Evolutionary conservation across 2,329 filamentous ascomycete genomes (phyloP).

Genomic region (Harringtonia aguacate): DNA sequence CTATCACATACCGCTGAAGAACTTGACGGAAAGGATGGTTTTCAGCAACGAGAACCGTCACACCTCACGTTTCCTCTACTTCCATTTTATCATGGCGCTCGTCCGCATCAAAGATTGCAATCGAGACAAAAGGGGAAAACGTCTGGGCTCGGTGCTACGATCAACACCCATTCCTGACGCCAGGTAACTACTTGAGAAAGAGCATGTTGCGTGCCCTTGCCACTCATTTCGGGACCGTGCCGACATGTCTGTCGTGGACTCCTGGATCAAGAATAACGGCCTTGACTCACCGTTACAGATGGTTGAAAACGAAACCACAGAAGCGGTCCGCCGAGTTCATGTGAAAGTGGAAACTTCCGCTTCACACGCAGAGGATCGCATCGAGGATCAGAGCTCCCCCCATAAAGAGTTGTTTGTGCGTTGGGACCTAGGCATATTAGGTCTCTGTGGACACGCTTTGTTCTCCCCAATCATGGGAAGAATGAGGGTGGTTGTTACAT

Average conservation of each 20-base stretch:
- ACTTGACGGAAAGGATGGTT: constrained; percentile 6
- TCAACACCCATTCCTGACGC: constrained; percentile 13
- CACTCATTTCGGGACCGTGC: constrained; percentile 4
- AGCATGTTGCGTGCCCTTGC: constrained; percentile 10
- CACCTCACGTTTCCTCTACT: constrained; percentile 13
- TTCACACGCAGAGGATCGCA: neutral
- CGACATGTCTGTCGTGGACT: constrained; percentile 4
- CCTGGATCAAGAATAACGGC: constrained; percentile 7
- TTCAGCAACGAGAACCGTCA: constrained; percentile 12
- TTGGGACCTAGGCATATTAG: too few species aligned
- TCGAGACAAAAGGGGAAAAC: constrained; percentile 8
- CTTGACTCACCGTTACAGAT: constrained; percentile 6
- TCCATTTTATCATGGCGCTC: constrained; percentile 15
- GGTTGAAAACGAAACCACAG: neutral
- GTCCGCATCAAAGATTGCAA: constrained; percentile 12
- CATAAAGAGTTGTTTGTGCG: too few species aligned
- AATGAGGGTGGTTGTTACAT: too few species aligned
- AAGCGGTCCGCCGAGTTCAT: constrained; percentile 6
- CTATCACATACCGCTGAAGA: too few species aligned
- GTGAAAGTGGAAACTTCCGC: constrained; percentile 1
- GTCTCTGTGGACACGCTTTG: too few species aligned
- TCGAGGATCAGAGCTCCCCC: too few species aligned
- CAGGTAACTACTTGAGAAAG: constrained; percentile 11
- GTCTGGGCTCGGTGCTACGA: constrained; percentile 13
- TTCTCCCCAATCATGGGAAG: too few species aligned